Evolutionary conservation across 1,139 yeast genomes (phyloP).

Genomic region (Waltiozyma sp.): DNA sequence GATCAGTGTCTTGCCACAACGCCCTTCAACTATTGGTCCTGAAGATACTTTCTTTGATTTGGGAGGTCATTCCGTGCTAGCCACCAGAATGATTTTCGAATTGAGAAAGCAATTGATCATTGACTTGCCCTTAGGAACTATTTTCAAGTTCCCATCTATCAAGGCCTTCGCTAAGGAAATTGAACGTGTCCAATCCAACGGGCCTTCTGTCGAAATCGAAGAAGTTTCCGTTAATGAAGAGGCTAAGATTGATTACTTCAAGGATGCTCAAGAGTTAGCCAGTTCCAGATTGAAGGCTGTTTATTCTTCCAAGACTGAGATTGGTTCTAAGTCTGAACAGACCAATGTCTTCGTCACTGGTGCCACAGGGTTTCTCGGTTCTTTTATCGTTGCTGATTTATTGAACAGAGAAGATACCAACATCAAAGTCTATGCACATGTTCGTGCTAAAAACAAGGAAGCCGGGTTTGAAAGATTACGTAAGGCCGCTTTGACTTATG

Average conservation of each 20-base stretch:
- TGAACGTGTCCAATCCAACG: constrained; percentile 33
- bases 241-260: constrained; percentile 43
- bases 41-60: constrained; percentile 90
- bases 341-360: constrained; percentile 84
- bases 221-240: constrained; percentile 14
- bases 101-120: constrained; percentile 67
- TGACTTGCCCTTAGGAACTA: constrained; percentile 81
- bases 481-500: constrained; percentile 73
- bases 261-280: constrained; percentile 59
- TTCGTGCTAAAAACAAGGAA: constrained; percentile 62
- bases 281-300: constrained; percentile 32
- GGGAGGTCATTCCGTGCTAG: constrained; percentile 96
- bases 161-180: constrained; percentile 68
- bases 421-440: constrained; percentile 73
- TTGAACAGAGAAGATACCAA: constrained; percentile 36
- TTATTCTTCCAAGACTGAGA: constrained; percentile 27
- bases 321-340: constrained; percentile 23
- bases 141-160: constrained; percentile 83
- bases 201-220: background rate
- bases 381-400: constrained; percentile 72
- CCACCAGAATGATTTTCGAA: constrained; percentile 93
- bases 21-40: constrained; percentile 66
- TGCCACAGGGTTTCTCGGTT: constrained; percentile 92
- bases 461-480: constrained; percentile 70
- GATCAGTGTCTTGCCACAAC: constrained; percentile 75